A percentile compares a stretch with the other conserved stretches of the same genome.
phyloP scores from a whole-genome alignment of 495 filamentous ascomycete genomes.

The Aspergillus steynii region DNA sequence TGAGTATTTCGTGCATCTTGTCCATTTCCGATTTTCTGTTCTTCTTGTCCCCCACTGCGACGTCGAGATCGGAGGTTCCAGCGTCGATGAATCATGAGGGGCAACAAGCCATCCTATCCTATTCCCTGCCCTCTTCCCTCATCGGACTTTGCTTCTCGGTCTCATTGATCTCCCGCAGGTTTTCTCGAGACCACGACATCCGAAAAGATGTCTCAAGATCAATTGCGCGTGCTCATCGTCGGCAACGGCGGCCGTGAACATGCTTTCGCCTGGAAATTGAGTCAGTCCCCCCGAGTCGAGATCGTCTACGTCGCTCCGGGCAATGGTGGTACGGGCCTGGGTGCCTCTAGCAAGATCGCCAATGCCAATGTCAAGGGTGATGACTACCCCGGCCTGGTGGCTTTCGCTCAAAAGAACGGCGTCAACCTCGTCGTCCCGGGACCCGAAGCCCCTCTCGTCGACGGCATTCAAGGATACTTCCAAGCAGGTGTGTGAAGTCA shows the following conservation, averaged over 20 bases:
- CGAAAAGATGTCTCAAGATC: slow-evolving; percentile 44
- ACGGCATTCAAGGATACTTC: slow-evolving; percentile 85
- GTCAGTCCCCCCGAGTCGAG: slow-evolving; percentile 66
- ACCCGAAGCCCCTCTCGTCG: slow-evolving; percentile 92
- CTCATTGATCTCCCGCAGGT: slow-evolving; percentile 14
- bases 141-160: neutral
- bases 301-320: slow-evolving; percentile 59
- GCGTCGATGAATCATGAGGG: neutral
- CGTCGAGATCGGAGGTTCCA: neutral
- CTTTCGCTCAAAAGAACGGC: slow-evolving; percentile 66
- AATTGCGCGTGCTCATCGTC: slow-evolving; percentile 72
- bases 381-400: slow-evolving; percentile 75
- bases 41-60: neutral
- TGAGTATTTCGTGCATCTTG: slow-evolving; percentile 21
- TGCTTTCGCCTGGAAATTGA: slow-evolving; percentile 91
- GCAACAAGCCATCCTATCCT: neutral
- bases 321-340: slow-evolving; percentile 82
- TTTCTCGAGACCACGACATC: slow-evolving; percentile 35
- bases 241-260: slow-evolving; percentile 95
- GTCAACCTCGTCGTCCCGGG: slow-evolving; percentile 89
- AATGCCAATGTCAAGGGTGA: slow-evolving; percentile 72
- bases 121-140: neutral
- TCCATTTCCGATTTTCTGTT: slow-evolving; percentile 5
- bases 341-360: slow-evolving; percentile 62
- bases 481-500: slow-evolving; percentile 46